Conservation (phyloP, 345 rosid genomes). For the Populus alba region DNA sequence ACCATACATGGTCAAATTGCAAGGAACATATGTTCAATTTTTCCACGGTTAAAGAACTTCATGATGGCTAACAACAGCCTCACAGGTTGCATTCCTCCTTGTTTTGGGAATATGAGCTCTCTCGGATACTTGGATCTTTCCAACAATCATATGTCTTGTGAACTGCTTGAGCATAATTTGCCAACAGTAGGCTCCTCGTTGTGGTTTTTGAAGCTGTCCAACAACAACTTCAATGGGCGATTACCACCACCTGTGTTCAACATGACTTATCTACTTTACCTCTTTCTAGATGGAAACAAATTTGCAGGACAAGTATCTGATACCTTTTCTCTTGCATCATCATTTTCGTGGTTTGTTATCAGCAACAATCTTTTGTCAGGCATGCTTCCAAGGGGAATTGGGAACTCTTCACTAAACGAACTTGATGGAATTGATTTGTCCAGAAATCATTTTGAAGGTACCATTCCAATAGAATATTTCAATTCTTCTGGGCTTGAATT, state of each 20-base stretch:
- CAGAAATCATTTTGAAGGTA: too few relatives aligned
- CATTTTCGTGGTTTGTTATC: too few relatives aligned
- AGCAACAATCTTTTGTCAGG: too few relatives aligned
- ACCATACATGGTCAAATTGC: slow-evolving; percentile 8
- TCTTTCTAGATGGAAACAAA: too few relatives aligned
- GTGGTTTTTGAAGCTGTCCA: neutral
- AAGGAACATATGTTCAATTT: neutral
- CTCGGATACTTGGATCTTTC: slow-evolving; percentile 4
- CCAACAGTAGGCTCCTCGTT: neutral
- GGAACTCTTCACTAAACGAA: too few relatives aligned
- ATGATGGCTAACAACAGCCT: slow-evolving; percentile 11
- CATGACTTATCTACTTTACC: too few relatives aligned
- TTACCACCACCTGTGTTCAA: neutral
- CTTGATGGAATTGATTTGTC: too few relatives aligned
- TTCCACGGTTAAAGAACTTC: neutral
- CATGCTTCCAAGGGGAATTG: too few relatives aligned
- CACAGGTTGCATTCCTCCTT: slow-evolving; percentile 22
- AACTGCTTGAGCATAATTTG: neutral
- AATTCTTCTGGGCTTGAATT: neutral
- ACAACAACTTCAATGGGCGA: neutral
- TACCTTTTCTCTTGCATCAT: too few relatives aligned
- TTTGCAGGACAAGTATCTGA: too few relatives aligned
- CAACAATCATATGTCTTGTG: neutral
- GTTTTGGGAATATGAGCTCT: neutral
- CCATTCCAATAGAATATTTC: too few relatives aligned